Evolutionary conservation across 2,329 filamentous ascomycete species (phyloP).

Genomic region (Colletotrichum salicis): DNA sequence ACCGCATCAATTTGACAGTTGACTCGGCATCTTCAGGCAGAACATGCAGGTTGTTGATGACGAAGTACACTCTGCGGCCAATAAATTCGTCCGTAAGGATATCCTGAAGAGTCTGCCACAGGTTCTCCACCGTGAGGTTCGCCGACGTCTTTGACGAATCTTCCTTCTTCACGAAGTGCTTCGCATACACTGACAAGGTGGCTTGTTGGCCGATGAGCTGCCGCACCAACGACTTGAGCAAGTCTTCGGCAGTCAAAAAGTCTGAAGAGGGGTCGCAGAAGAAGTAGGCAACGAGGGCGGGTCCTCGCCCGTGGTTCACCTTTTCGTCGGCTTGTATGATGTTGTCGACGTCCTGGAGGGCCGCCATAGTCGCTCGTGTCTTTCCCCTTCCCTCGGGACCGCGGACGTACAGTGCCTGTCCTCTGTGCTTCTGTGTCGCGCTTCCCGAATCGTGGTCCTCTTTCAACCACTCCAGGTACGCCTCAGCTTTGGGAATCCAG

Average conservation of each 20-base stretch:
- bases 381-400: constrained; percentile 55
- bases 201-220: constrained; percentile 51
- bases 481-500: constrained; percentile 50
- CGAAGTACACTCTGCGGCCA: constrained; percentile 50
- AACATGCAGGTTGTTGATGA: constrained; percentile 53
- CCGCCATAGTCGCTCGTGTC: constrained; percentile 52
- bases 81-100: constrained; percentile 52
- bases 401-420: constrained; percentile 52
- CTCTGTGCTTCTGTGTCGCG: constrained; percentile 20
- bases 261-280: constrained; percentile 51
- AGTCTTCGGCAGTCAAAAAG: constrained; percentile 52
- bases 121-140: constrained; percentile 49
- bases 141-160: constrained; percentile 41
- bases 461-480: constrained; percentile 49
- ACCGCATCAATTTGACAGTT: constrained; percentile 49
- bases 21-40: constrained; percentile 46
- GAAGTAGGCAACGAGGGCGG: constrained; percentile 52
- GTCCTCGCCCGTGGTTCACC: constrained; percentile 39
- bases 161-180: constrained; percentile 46
- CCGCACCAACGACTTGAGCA: constrained; percentile 52
- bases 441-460: constrained; percentile 30
- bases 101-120: constrained; percentile 54
- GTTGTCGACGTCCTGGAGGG: constrained; percentile 48
- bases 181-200: constrained; percentile 48
- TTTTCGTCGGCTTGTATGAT: constrained; percentile 37